These are phyloP conservation scores for Sporobolomyces roseus DNA, from an alignment of 768 basidiomycete species.

Conservation along the genomic window DNA sequence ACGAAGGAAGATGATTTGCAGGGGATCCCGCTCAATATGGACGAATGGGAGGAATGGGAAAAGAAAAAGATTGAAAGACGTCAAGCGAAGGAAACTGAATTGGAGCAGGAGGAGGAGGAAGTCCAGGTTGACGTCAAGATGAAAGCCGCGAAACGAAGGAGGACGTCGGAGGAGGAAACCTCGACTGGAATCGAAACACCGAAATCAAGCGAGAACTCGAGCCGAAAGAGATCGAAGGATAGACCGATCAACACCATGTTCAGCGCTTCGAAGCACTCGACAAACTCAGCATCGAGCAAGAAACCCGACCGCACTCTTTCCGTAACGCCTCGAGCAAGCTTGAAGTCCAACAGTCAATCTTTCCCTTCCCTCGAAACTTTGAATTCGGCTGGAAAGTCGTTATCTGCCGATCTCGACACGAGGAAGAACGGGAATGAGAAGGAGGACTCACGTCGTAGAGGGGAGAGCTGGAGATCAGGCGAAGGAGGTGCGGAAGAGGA, in stretches of 20 bases:
- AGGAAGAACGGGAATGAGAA: too few species aligned
- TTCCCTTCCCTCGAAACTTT: constrained; percentile 4
- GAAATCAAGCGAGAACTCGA: neutral
- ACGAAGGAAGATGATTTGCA: neutral
- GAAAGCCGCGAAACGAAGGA: neutral
- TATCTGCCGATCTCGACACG: neutral
- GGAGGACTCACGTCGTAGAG: neutral
- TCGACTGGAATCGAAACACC: too few species aligned
- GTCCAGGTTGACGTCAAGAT: neutral
- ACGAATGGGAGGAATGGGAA: constrained; percentile 7
- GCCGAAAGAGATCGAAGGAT: neutral
- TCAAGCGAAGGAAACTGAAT: neutral
- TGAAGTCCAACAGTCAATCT: neutral
- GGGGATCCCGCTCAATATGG: constrained; percentile 6
- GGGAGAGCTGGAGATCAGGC: neutral
- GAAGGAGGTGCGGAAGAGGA: neutral
- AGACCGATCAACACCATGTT: neutral
- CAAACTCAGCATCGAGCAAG: neutral
- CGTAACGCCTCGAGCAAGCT: neutral
- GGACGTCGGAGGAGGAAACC: too few species aligned
- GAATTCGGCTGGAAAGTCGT: neutral
- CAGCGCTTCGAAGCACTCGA: neutral
- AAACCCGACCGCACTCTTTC: neutral
- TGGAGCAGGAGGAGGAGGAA: neutral
- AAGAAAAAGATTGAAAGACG: neutral